phyloP scores from a whole-genome alignment of 2,329 filamentous ascomycete species.

The Penicillium thymicola region DNA sequence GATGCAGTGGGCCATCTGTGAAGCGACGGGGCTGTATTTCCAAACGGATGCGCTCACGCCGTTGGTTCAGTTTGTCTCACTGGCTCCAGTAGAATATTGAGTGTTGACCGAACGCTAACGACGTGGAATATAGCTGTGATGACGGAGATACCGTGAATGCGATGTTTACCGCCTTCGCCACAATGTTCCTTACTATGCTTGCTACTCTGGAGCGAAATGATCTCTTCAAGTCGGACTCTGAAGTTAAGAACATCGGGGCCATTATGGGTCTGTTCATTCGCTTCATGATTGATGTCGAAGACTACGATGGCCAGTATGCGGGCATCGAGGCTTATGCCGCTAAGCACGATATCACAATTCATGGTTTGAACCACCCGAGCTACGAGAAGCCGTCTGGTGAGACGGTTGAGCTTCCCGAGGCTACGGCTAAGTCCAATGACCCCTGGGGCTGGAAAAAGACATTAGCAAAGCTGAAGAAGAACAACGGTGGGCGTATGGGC shows the following conservation, averaged over 20 bases:
- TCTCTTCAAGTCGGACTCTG: slow-evolving; percentile 34
- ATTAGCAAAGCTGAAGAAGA: background rate
- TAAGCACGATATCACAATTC: slow-evolving; percentile 15
- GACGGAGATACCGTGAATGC: slow-evolving; percentile 3
- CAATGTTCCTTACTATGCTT: slow-evolving; percentile 42
- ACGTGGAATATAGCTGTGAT: slow-evolving; percentile 8
- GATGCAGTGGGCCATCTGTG: slow-evolving; percentile 44
- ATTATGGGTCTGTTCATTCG: slow-evolving; percentile 40
- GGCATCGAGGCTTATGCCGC: slow-evolving; percentile 18
- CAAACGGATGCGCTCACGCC: slow-evolving; percentile 7
- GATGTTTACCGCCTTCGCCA: background rate
- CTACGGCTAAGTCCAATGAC: slow-evolving; percentile 3
- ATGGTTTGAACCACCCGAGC: slow-evolving; percentile 13
- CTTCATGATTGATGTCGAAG: background rate
- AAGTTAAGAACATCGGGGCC: slow-evolving; percentile 38
- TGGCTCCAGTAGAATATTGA: background rate
- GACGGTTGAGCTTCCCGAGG: slow-evolving; percentile 24
- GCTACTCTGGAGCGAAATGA: slow-evolving; percentile 34
- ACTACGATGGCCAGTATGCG: background rate
- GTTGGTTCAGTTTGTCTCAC: slow-evolving; percentile 21
- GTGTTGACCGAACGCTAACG: background rate
- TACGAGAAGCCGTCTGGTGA: slow-evolving; percentile 19
- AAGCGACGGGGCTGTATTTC: slow-evolving; percentile 36
- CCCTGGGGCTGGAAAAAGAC: slow-evolving; percentile 6
- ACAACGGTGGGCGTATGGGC: slow-evolving; percentile 24